phyloP scores from a whole-genome alignment of 306 rosid genomes.

The Rosa lucieae region DNA sequence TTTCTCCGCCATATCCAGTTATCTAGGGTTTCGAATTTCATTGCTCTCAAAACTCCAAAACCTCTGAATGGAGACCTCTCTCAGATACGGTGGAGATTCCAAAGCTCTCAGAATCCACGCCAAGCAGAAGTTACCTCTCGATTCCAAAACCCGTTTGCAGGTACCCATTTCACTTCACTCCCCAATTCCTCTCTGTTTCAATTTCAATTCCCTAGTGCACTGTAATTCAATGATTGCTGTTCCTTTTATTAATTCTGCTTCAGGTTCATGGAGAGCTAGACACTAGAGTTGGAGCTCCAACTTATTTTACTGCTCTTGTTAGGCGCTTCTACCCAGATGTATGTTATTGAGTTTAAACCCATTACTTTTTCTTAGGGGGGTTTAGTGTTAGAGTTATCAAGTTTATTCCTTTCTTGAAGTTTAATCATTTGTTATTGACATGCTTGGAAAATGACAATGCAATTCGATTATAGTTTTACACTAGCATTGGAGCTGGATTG shows the following conservation, averaged over 20 bases:
- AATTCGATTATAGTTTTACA: conserved; percentile 53
- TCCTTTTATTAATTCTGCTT: not conserved
- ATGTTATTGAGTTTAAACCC: conserved; percentile 13
- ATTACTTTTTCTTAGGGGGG: not conserved
- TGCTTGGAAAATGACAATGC: not conserved
- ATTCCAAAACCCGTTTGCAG: conserved; percentile 72
- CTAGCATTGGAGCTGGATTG: conserved; percentile 73
- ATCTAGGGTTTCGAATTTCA: not conserved
- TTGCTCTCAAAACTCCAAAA: not conserved
- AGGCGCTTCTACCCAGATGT: conserved; percentile 73
- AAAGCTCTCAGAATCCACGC: conserved; percentile 69
- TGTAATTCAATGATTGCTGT: not conserved
- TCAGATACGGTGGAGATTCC: conserved; percentile 67
- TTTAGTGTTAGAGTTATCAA: not conserved
- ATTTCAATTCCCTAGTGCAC: not conserved
- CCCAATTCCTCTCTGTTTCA: not conserved
- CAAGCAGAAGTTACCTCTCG: conserved; percentile 61
- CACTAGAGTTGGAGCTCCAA: conserved; percentile 63
- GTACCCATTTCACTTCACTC: conserved; percentile 21
- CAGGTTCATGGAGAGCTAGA: conserved; percentile 91
- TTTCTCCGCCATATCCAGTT: conserved; percentile 22
- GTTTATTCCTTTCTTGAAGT: not conserved
- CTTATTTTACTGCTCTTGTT: conserved; percentile 42
- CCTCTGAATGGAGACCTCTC: conserved; percentile 75
- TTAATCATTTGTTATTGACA: not conserved